Conservation (phyloP, 2,329 filamentous ascomycete genomes). For the Tothia fuscella region DNA sequence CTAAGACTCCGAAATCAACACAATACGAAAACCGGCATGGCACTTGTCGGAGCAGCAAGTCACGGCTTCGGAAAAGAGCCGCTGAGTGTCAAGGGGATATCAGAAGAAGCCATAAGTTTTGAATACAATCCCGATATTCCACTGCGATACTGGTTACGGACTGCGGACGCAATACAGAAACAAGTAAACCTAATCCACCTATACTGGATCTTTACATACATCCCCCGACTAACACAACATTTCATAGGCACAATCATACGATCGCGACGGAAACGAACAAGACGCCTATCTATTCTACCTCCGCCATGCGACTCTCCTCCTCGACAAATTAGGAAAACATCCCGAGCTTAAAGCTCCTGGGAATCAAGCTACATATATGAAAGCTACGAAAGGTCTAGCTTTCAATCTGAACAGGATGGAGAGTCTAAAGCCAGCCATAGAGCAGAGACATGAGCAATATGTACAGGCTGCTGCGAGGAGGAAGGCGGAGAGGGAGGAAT, state of each 20-base stretch:
- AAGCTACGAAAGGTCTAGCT: slow-evolving; percentile 50
- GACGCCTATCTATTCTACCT: slow-evolving; percentile 88
- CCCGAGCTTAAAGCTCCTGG: slow-evolving; percentile 60
- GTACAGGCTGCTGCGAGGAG: slow-evolving; percentile 36
- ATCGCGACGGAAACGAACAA: slow-evolving; percentile 73
- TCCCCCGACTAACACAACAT: neutral
- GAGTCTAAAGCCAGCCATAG: slow-evolving; percentile 65
- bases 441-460: slow-evolving; percentile 59
- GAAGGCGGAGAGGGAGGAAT: slow-evolving; percentile 18
- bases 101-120: slow-evolving; percentile 59
- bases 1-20: no score
- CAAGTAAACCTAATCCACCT: slow-evolving; percentile 48
- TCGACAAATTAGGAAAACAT: slow-evolving; percentile 62
- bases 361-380: slow-evolving; percentile 39
- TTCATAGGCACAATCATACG: slow-evolving; percentile 68
- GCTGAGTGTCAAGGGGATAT: slow-evolving; percentile 65
- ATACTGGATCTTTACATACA: neutral
- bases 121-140: slow-evolving; percentile 67
- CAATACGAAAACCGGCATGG: no score
- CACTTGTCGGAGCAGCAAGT: slow-evolving; percentile 6
- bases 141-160: slow-evolving; percentile 70
- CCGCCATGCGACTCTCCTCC: slow-evolving; percentile 73
- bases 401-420: slow-evolving; percentile 61
- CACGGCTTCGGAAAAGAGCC: slow-evolving; percentile 30
- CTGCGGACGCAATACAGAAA: slow-evolving; percentile 65